Conservation (phyloP, 106 monocot species). For the Dendrobium nobile region DNA sequence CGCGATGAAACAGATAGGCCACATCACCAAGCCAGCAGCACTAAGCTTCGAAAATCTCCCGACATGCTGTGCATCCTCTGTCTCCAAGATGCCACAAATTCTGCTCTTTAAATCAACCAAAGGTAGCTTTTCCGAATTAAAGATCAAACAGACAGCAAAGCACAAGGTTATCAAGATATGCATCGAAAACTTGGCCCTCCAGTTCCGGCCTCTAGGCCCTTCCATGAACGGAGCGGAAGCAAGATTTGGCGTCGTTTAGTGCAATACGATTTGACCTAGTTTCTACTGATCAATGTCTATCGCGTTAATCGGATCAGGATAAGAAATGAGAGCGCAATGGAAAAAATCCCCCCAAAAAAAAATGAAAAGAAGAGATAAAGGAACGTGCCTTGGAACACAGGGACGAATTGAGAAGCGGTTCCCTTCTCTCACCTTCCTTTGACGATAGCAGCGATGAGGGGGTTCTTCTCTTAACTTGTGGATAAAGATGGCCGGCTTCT, state of each 20-base stretch:
- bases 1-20: background rate
- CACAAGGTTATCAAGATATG: slow-evolving; percentile 3
- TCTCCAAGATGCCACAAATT: background rate
- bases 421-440: background rate
- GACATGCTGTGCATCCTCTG: background rate
- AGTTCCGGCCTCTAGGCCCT: background rate
- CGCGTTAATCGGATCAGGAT: background rate
- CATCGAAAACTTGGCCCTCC: slow-evolving; percentile 6
- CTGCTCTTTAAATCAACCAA: slow-evolving; percentile 9
- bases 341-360: background rate
- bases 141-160: slow-evolving; percentile 5
- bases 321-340: background rate
- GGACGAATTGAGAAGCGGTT: background rate
- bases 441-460: background rate
- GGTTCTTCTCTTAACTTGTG: background rate
- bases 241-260: background rate
- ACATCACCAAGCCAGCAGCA: slow-evolving; percentile 11
- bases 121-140: slow-evolving; percentile 8
- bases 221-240: background rate
- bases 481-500: background rate
- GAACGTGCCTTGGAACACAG: background rate
- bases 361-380: background rate
- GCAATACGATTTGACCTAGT: background rate
- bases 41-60: slow-evolving; percentile 6
- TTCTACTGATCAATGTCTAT: background rate